A percentile compares a stretch with the other conserved stretches of the same genome.
Evolutionary conservation across 306 rosid genomes (phyloP).

Genomic region (Castanea sativa): DNA sequence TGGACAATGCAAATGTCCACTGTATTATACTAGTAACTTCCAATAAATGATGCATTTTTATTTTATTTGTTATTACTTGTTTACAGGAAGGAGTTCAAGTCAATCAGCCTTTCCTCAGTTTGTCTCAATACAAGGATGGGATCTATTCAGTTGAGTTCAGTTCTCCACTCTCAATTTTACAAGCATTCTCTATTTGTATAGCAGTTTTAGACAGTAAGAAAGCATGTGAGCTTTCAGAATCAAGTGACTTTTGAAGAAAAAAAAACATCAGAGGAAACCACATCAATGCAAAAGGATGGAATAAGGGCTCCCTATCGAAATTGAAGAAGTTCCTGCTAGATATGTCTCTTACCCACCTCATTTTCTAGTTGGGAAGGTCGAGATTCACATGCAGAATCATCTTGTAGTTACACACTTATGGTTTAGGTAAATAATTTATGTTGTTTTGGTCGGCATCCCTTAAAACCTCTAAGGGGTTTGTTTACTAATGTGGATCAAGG

Average conservation of each 20-base stretch:
- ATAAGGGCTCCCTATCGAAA: conserved; percentile 18
- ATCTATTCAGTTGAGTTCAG: conserved; percentile 75
- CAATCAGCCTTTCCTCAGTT: conserved; percentile 45
- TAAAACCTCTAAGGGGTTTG: conserved; percentile 7
- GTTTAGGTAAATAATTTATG: conserved; percentile 4
- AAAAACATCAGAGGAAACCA: conserved; percentile 27
- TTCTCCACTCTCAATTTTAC: conserved; percentile 67
- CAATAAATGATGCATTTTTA: conserved; percentile 12
- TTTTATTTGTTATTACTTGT: conserved; percentile 27
- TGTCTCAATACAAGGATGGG: conserved; percentile 63
- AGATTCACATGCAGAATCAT: conserved; percentile 3
- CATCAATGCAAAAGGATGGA: conserved; percentile 38
- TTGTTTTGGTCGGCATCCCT: conserved; percentile 3
- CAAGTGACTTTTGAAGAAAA: conserved; percentile 47
- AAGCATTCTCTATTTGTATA: conserved; percentile 88
- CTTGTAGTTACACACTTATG: not conserved
- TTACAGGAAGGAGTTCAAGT: conserved; percentile 64
- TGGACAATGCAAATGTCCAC: conserved; percentile 9
- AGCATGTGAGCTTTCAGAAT: conserved; percentile 42
- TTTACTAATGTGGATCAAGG: not conserved
- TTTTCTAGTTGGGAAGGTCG: conserved; percentile 56
- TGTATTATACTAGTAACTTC: not conserved
- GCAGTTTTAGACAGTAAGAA: conserved; percentile 71
- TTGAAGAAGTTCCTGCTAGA: conserved; percentile 37
- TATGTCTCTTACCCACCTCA: conserved; percentile 46